A percentile compares a stretch with the other conserved stretches of the same genome.
phyloP scores from a whole-genome alignment of 1,139 yeast species.

The Zygosaccharomyces sapae region DNA sequence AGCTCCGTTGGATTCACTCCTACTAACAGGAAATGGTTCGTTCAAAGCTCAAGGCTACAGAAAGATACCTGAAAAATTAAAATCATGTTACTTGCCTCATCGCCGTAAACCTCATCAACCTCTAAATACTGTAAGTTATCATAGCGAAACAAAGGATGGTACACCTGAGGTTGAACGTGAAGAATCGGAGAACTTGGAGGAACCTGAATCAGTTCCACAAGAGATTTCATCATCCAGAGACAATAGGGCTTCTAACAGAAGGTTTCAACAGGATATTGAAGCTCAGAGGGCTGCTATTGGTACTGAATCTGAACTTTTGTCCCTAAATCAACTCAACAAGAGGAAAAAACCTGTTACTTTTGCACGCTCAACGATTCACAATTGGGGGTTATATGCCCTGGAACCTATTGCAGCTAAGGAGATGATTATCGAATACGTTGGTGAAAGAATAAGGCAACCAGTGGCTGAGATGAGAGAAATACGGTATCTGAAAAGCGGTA shows the following conservation, averaged over 20 bases:
- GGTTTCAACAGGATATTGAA: slow-evolving; percentile 86
- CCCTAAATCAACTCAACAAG: slow-evolving; percentile 73
- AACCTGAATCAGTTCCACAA: slow-evolving; percentile 16
- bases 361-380: slow-evolving; percentile 94
- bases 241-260: slow-evolving; percentile 81
- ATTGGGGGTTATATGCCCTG: slow-evolving; percentile 95
- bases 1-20: slow-evolving; percentile 35
- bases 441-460: slow-evolving; percentile 90
- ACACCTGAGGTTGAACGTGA: slow-evolving; percentile 33
- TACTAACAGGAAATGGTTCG: slow-evolving; percentile 53
- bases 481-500: slow-evolving; percentile 81
- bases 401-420: slow-evolving; percentile 93
- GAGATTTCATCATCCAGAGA: slow-evolving; percentile 68
- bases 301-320: slow-evolving; percentile 74
- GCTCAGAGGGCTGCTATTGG: slow-evolving; percentile 76
- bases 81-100: slow-evolving; percentile 76
- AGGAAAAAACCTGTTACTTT: slow-evolving; percentile 91
- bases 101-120: slow-evolving; percentile 50
- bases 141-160: slow-evolving; percentile 48
- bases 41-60: slow-evolving; percentile 72
- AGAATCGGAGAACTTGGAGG: slow-evolving; percentile 22
- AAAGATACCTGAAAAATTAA: slow-evolving; percentile 69
- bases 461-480: slow-evolving; percentile 92
- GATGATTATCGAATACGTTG: slow-evolving; percentile 97
- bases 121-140: slow-evolving; percentile 42